Evolutionary conservation across 768 basidiomycete species (phyloP).

Genomic region (Psilocybe cubensis): DNA sequence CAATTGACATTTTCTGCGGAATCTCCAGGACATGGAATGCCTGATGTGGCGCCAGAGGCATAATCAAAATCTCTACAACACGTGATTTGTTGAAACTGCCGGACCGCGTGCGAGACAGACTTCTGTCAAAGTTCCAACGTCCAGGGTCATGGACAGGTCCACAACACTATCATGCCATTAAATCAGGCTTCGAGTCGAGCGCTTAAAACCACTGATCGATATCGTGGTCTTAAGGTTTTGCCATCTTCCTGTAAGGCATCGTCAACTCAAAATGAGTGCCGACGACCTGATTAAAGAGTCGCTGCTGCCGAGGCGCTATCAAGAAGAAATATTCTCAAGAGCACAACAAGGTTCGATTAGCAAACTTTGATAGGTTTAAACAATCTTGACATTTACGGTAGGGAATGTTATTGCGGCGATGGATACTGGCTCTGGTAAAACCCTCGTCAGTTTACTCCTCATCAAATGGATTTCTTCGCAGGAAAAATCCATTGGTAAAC

Average conservation of each 20-base stretch:
- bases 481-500: constrained; percentile 53
- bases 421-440: constrained; percentile 80
- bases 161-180: background rate
- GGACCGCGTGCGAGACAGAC: too few relatives aligned
- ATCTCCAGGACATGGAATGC: background rate
- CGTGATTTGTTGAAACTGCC: background rate
- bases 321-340: constrained; percentile 70
- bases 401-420: constrained; percentile 76
- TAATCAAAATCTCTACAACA: too few relatives aligned
- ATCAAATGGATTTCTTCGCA: constrained; percentile 75
- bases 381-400: constrained; percentile 29
- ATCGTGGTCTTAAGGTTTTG: too few relatives aligned
- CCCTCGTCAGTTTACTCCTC: constrained; percentile 72
- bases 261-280: too few relatives aligned
- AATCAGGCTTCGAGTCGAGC: background rate
- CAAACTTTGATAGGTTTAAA: background rate
- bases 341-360: constrained; percentile 48
- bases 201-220: too few relatives aligned
- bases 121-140: background rate
- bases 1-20: constrained; percentile 4
- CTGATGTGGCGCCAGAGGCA: background rate
- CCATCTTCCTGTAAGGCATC: too few relatives aligned
- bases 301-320: constrained; percentile 54
- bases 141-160: background rate
- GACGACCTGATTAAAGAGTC: background rate